Conservation (phyloP, 2,329 filamentous ascomycete species). For the Pestalotiopsis sp. region DNA sequence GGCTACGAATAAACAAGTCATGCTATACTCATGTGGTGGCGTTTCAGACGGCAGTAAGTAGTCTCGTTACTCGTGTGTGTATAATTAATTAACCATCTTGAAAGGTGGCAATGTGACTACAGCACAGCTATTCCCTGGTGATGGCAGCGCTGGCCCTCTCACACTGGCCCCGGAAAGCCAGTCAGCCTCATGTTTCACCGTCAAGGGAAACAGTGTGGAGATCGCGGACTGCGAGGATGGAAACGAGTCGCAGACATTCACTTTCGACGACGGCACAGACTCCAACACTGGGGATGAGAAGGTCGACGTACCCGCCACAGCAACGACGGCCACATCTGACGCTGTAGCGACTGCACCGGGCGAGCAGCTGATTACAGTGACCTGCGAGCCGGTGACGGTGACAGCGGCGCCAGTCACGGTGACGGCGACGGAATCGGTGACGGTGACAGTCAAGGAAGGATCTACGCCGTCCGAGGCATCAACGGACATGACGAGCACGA, state of each 20-base stretch:
- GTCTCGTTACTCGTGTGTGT: conserved; percentile 11
- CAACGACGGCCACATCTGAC: neutral
- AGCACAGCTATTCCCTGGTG: conserved; percentile 55
- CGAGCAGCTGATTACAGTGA: neutral
- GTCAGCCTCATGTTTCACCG: conserved; percentile 48
- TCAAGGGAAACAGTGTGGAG: conserved; percentile 44
- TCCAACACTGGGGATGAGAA: neutral
- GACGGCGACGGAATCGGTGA: neutral
- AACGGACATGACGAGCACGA: neutral
- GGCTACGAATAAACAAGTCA: conserved; percentile 51
- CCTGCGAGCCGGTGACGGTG: conserved; percentile 6
- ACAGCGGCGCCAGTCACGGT: conserved; percentile 5
- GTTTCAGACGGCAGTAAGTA: conserved; percentile 52
- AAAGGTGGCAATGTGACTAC: conserved; percentile 48
- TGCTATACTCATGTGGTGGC: conserved; percentile 62
- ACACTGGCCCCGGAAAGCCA: conserved; percentile 48
- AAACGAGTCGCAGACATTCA: conserved; percentile 46
- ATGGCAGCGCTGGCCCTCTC: conserved; percentile 42
- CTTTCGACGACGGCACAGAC: conserved; percentile 20
- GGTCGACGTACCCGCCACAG: neutral
- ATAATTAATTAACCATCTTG: neutral
- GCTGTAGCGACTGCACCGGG: neutral
- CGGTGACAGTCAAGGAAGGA: conserved; percentile 1
- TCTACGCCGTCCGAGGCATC: neutral
- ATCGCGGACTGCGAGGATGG: conserved; percentile 43